These are phyloP conservation scores for Fraxinus albicans DNA, from an alignment of 305 asterid species.

Conservation along the genomic window DNA sequence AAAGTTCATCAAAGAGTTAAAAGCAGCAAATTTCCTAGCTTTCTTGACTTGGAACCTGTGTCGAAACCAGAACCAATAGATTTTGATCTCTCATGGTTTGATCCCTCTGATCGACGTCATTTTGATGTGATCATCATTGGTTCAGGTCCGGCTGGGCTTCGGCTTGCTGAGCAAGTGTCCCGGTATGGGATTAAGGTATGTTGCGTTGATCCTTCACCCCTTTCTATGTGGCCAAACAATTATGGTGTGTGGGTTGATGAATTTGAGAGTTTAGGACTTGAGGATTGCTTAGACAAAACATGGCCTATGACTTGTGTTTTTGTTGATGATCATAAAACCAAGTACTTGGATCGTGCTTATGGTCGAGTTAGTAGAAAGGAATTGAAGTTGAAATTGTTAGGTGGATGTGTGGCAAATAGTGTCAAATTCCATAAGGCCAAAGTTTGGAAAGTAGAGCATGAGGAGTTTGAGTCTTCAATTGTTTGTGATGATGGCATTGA, in stretches of 20 bases:
- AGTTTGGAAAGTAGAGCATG: conserved; percentile 61
- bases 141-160: conserved; percentile 89
- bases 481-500: conserved; percentile 69
- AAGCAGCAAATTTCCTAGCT: conserved; percentile 39
- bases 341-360: conserved; percentile 70
- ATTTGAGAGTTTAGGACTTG: conserved; percentile 63
- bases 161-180: conserved; percentile 74
- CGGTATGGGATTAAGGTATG: conserved; percentile 68
- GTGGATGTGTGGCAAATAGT: conserved; percentile 47
- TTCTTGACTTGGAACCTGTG: conserved; percentile 69
- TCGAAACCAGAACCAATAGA: conserved; percentile 53
- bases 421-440: conserved; percentile 62
- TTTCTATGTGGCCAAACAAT: conserved; percentile 85
- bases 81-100: conserved; percentile 57
- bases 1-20: conserved; percentile 29
- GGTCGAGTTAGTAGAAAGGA: conserved; percentile 64
- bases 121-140: conserved; percentile 82
- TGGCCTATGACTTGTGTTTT: conserved; percentile 69
- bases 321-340: conserved; percentile 53
- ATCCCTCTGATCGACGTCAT: conserved; percentile 43
- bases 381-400: conserved; percentile 56
- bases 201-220: conserved; percentile 84
- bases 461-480: conserved; percentile 69
- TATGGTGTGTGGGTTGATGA: conserved; percentile 95
- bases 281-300: conserved; percentile 64